Base-by-base conservation (phyloP, 257 asterid genomes). In the Nicotiana tabacum region DNA sequence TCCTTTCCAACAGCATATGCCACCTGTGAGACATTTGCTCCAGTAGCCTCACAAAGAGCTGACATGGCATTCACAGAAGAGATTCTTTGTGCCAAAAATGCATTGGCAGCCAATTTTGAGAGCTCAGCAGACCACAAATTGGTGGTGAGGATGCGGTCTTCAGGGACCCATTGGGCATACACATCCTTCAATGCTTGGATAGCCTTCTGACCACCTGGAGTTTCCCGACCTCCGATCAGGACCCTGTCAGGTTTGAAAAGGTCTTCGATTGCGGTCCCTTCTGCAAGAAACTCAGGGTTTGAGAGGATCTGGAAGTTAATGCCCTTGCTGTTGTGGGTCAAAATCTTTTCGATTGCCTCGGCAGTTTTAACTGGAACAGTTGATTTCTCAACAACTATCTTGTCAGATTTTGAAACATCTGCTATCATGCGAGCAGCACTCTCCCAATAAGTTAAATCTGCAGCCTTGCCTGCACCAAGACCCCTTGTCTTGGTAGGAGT, bases 11-110 rank as follows among this genome's bases (percentile, higher is more conserved):
- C 92, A 56, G 93, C 95, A 43, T 83, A 89, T 0, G 95, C 74
- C 78, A 91, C 95, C 86, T 90, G 82, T 64, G 91, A 8, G 37
- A 91, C 93, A 82, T 91, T 91, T 11, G 95, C 95, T 72, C 95
- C 95, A 5, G 95, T 91, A 66, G 92, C 95, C 81, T 91, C 95
- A 62, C 93, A 90, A 39, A 91, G 91, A 53, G 95, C 95, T 6
- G 95, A 91, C 95, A 91, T 91, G 83, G 95, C 92, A 69, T 91
- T 91, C 81, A 84, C 87, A 10, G 87, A 84, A 43, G 87, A 84
- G 81, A 84, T 84, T 62, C 87, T 72, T 62, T 84, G 87, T 1
- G 87, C 87, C 82, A 84, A 66, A 81, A 84, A 84, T 35, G 87
- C 87, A 57, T 84, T 84, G 82, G 87, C 87, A 21, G 87, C 87